Evolutionary conservation across 495 filamentous ascomycete species (phyloP), one percentile per base, ranked within the genome.

Genomic region (Rostrohypoxylon terebratum): DNA sequence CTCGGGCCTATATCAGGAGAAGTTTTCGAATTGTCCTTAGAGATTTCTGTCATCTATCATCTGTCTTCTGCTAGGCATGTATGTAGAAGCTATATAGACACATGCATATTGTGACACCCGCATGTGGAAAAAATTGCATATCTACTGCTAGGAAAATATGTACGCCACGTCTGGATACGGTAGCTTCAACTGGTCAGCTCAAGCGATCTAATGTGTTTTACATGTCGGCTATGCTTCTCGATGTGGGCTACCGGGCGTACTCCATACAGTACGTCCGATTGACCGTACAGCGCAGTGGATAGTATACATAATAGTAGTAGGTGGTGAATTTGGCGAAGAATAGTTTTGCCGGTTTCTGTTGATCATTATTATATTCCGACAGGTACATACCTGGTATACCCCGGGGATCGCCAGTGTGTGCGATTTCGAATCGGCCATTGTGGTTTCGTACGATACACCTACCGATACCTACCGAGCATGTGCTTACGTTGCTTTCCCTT

Each of bases 391-490:
- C 13, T 38, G 11, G 34, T 42, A 42, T 42, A 42, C 38, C 10
- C 14, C 16, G 42, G 48, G 47, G 61, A 69, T 73, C 66, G 33
- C 51, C 50, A 38, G 50, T 59, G 47, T 33, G 40, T 59, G 57
- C 28, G 48, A 58, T 69, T 66, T 69, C 53, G 54, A 73, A 58
- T 66, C 62, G 66, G 57, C 9, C 62, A 58, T 63, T 66, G 57
- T 63, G 25, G 71, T 54, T 69, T 69, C 61, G 71, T 48, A 66
- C 66, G 66, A 73, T 69, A 63, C 64, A 63, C 64, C 18, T 54
- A 38, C 9, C 9, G 8, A 66, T 54, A 38, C 9, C 9, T 38
- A 66, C 60, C 71, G 48, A 69, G 61, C 71, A 59, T 69, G 57
- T 60, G 66, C 66, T 69, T 50, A 64, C 57, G 50, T 69, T 57